Evolutionary conservation across 169 alveolate species (phyloP).

Genomic region (Theileria luwenshuni): DNA sequence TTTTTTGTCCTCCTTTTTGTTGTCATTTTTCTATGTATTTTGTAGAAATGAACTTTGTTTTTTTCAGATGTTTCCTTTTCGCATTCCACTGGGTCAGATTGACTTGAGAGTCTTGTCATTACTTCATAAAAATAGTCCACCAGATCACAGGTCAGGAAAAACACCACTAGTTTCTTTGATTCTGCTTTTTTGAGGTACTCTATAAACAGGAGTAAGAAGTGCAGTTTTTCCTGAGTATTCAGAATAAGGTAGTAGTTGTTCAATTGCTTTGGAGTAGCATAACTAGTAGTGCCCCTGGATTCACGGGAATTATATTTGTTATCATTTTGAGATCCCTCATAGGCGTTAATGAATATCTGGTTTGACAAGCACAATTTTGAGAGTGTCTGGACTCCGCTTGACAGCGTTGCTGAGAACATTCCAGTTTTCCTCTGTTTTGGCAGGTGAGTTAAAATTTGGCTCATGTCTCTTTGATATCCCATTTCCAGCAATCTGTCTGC

Average conservation of each 20-base stretch:
- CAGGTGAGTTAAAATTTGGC: constrained; percentile 76
- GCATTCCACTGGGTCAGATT: neutral
- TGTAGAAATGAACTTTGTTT: constrained; percentile 39
- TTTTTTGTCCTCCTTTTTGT: constrained; percentile 61
- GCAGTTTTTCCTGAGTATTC: constrained; percentile 50
- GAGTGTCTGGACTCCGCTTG: constrained; percentile 29
- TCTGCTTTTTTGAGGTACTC: constrained; percentile 24
- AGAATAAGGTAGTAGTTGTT: constrained; percentile 51
- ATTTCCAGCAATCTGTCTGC: constrained; percentile 92
- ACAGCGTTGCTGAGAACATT: constrained; percentile 91
- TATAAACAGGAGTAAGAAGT: constrained; percentile 37
- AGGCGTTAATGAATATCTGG: constrained; percentile 50
- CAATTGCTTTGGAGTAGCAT: constrained; percentile 49
- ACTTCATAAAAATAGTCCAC: constrained; percentile 67
- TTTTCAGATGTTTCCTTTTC: neutral
- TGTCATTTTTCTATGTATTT: constrained; percentile 86
- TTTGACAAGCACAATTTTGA: constrained; percentile 37
- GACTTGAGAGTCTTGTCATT: constrained; percentile 19
- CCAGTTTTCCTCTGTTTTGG: constrained; percentile 95
- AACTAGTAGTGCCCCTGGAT: neutral
- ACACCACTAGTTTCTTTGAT: constrained; percentile 63
- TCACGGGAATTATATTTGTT: neutral
- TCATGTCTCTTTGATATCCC: constrained; percentile 87
- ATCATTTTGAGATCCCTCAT: neutral
- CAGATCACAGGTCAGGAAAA: constrained; percentile 74